phyloP scores from a whole-genome alignment of 2,329 filamentous ascomycete species.

The Penicillium sp. region DNA sequence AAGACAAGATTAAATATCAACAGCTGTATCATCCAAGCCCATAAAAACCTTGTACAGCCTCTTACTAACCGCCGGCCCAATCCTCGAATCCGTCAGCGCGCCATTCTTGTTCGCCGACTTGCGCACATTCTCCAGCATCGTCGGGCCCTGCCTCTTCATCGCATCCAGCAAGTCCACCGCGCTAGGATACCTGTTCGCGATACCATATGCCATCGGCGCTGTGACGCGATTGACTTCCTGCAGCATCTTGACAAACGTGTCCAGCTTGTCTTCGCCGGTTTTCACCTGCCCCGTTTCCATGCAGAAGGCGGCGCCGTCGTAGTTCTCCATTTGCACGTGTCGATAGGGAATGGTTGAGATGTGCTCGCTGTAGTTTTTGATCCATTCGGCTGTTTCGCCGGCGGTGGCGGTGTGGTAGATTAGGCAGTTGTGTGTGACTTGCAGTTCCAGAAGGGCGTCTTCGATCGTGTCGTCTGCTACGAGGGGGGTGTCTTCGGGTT shows the following conservation, averaged over 20 bases:
- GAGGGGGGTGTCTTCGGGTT: constrained; percentile 44
- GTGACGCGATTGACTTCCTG: constrained; percentile 72
- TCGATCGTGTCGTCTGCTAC: constrained; percentile 67
- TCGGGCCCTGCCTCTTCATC: constrained; percentile 57
- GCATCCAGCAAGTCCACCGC: constrained; percentile 57
- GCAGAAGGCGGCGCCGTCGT: constrained; percentile 59
- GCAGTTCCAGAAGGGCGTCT: constrained; percentile 65
- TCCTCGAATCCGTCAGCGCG: constrained; percentile 40
- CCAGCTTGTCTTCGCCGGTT: constrained; percentile 60
- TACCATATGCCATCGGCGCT: constrained; percentile 66
- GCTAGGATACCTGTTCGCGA: constrained; percentile 58
- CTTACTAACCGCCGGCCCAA: constrained; percentile 47
- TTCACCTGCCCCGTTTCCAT: constrained; percentile 76
- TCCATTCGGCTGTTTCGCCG: constrained; percentile 68
- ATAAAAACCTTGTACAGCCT: constrained; percentile 49
- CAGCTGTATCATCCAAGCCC: constrained; percentile 42
- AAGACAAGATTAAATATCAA: constrained; percentile 32
- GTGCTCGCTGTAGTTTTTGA: constrained; percentile 70
- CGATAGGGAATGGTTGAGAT: constrained; percentile 73
- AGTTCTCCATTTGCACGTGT: constrained; percentile 44
- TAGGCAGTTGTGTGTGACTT: constrained; percentile 62
- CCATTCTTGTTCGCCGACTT: constrained; percentile 49
- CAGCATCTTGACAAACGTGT: constrained; percentile 72
- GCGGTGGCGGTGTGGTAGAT: constrained; percentile 64
- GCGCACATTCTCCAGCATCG: constrained; percentile 58